phyloP scores from a whole-genome alignment of 2,329 filamentous ascomycete genomes.

The Clarireedia homoeocarpa region DNA sequence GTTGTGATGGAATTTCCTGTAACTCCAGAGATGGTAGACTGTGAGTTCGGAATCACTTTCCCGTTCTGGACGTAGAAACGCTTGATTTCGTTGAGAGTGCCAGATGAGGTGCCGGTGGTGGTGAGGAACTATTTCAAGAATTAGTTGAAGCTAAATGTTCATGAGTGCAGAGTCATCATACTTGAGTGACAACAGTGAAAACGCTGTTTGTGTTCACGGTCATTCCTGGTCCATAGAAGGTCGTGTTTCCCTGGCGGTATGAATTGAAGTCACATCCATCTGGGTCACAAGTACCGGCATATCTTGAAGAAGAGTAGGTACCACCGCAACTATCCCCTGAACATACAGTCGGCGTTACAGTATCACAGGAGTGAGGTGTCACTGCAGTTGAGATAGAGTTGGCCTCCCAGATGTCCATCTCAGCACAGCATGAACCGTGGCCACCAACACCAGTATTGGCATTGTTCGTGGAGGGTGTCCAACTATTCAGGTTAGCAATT shows the following conservation, averaged over 20 bases:
- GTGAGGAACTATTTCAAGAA: neutral
- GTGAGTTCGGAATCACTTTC: slow-evolving; percentile 43
- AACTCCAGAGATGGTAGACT: slow-evolving; percentile 38
- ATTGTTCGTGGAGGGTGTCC: slow-evolving; percentile 40
- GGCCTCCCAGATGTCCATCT: slow-evolving; percentile 63
- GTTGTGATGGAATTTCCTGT: slow-evolving; percentile 45
- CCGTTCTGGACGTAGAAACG: slow-evolving; percentile 51
- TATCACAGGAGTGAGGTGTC: slow-evolving; percentile 51
- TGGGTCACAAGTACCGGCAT: slow-evolving; percentile 49
- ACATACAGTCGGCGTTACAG: slow-evolving; percentile 32
- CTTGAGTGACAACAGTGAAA: slow-evolving; percentile 51
- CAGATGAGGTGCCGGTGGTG: slow-evolving; percentile 38
- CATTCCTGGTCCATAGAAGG: slow-evolving; percentile 47
- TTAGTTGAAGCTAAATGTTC: neutral
- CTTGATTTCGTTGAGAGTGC: slow-evolving; percentile 42
- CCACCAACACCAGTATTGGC: slow-evolving; percentile 43
- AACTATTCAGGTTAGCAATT: slow-evolving; percentile 30
- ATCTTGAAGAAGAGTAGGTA: slow-evolving; percentile 39
- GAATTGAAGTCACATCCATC: slow-evolving; percentile 57
- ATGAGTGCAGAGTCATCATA: neutral
- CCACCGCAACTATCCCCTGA: slow-evolving; percentile 32
- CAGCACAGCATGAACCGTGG: slow-evolving; percentile 55
- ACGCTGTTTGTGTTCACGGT: slow-evolving; percentile 45
- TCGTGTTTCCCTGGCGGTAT: slow-evolving; percentile 48
- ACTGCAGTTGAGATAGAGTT: slow-evolving; percentile 50